Conservation (phyloP, 345 rosid species). For the Boechera retrofracta region DNA sequence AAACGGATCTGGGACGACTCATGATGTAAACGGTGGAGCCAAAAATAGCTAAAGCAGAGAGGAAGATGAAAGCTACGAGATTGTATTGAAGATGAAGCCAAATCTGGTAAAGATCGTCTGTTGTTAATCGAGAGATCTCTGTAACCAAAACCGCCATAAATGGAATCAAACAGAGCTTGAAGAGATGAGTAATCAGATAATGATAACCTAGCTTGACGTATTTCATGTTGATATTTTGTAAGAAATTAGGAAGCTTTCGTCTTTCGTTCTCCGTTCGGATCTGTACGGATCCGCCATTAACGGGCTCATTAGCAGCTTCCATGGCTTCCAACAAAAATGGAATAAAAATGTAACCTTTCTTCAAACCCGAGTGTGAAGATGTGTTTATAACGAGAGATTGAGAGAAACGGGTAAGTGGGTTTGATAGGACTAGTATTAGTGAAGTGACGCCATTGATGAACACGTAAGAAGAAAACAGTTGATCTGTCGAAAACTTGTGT, state of each 20-base stretch:
- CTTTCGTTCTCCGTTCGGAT: conserved; percentile 54
- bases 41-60: conserved; percentile 64
- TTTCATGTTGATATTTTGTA: conserved; percentile 84
- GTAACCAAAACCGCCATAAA: conserved; percentile 61
- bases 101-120: conserved; percentile 64
- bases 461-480: conserved; percentile 27
- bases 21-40: conserved; percentile 79
- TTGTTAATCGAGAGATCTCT: conserved; percentile 65
- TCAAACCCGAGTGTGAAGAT: background rate
- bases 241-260: conserved; percentile 77
- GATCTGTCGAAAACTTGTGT: conserved; percentile 23
- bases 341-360: background rate
- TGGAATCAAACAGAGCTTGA: conserved; percentile 78
- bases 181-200: conserved; percentile 65
- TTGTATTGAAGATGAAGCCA: conserved; percentile 93
- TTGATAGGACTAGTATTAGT: conserved; percentile 24
- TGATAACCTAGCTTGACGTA: conserved; percentile 92
- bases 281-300: conserved; percentile 61
- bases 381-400: background rate
- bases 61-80: conserved; percentile 66
- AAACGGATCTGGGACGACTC: conserved; percentile 87
- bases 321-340: conserved; percentile 33
- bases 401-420: conserved; percentile 31
- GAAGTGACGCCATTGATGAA: conserved; percentile 39
- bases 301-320: conserved; percentile 42